Evolutionary conservation across 2,329 filamentous ascomycete species (phyloP).

Genomic region (Aspergillus fischeri): DNA sequence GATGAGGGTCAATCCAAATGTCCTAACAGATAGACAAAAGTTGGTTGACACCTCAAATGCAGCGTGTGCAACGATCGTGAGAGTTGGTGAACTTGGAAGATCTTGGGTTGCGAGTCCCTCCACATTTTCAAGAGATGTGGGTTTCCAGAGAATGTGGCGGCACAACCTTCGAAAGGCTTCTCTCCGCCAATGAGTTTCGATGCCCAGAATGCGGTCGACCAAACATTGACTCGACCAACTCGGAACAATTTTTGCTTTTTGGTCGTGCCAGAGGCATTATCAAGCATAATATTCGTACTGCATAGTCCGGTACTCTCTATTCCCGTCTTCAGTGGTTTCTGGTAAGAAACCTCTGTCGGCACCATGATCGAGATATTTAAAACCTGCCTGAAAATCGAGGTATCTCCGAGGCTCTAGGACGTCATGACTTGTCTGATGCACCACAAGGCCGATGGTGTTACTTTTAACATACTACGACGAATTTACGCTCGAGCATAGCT

Average conservation of each 20-base stretch:
- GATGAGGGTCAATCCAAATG: constrained; percentile 12
- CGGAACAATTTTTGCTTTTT: neutral
- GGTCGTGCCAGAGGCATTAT: neutral
- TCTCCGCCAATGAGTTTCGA: constrained; percentile 9
- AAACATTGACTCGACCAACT: neutral
- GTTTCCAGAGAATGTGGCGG: constrained; percentile 19
- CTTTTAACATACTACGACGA: neutral
- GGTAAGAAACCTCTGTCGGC: neutral
- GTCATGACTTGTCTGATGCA: neutral
- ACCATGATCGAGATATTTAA: neutral
- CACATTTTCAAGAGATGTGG: constrained; percentile 30
- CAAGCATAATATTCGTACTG: too few relatives aligned
- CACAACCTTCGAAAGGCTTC: constrained; percentile 16
- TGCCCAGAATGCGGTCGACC: constrained; percentile 15
- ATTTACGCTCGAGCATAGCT: neutral
- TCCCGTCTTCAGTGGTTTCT: too few relatives aligned
- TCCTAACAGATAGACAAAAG: neutral
- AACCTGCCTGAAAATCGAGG: neutral
- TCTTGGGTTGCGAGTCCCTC: constrained; percentile 11
- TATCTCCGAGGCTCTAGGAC: neutral
- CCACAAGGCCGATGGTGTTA: neutral
- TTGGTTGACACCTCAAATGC: neutral
- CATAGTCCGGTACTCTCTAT: too few relatives aligned
- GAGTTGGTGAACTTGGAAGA: neutral
- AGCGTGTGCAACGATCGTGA: neutral